Evolutionary conservation across 2,329 filamentous ascomycete genomes (phyloP).

Genomic region (Penicillium sp.): DNA sequence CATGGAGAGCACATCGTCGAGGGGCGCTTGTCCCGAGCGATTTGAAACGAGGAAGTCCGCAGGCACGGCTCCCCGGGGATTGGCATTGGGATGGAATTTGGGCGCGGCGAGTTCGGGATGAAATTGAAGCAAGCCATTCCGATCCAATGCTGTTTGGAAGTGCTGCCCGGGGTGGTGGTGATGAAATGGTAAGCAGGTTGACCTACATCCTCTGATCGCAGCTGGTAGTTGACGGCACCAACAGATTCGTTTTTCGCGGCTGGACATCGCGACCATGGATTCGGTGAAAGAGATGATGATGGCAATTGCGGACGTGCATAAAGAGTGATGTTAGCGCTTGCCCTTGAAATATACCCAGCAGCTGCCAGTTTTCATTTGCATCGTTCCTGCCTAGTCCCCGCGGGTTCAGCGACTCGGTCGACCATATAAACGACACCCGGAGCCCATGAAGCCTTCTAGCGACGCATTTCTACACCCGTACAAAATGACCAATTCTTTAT

Average conservation of each 20-base stretch:
- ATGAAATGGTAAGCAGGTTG: conserved; percentile 66
- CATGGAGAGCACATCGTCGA: conserved; percentile 76
- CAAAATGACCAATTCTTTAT: conserved; percentile 37
- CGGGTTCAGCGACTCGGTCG: neutral
- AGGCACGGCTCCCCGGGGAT: conserved; percentile 68
- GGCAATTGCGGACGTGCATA: conserved; percentile 32
- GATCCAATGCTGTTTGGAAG: conserved; percentile 79
- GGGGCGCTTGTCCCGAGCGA: conserved; percentile 30
- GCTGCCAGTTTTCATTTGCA: conserved; percentile 9
- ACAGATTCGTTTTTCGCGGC: conserved; percentile 47
- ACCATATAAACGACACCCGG: neutral
- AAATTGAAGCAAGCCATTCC: conserved; percentile 74
- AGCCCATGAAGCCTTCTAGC: neutral
- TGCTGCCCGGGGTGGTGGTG: conserved; percentile 56
- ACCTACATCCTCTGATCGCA: neutral
- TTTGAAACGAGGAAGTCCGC: conserved; percentile 52
- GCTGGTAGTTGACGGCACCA: conserved; percentile 14
- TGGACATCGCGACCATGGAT: conserved; percentile 39
- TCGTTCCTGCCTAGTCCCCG: conserved; percentile 7
- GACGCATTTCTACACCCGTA: conserved; percentile 17
- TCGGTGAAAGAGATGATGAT: conserved; percentile 45
- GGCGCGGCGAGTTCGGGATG: conserved; percentile 83
- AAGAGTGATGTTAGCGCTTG: conserved; percentile 25
- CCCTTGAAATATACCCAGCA: conserved; percentile 31
- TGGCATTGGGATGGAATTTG: conserved; percentile 99